phyloP scores from a whole-genome alignment of 176 grass and related monocot genomes.

The Dendrocalamus sinicus region DNA sequence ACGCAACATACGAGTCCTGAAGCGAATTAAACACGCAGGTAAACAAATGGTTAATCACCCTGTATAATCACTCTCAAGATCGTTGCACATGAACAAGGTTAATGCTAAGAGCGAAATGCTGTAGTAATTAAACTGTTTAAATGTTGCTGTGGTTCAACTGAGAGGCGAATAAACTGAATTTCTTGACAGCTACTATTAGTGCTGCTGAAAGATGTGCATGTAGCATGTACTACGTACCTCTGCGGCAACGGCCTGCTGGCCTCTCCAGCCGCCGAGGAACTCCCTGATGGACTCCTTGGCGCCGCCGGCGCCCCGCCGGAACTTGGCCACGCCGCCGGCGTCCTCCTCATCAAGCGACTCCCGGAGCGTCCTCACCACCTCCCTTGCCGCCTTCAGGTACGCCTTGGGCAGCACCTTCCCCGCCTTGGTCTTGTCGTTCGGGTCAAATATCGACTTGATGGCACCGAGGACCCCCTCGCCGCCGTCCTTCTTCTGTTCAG shows the following conservation, averaged over 20 bases:
- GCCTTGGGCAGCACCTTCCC: constrained; percentile 85
- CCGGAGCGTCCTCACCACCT: constrained; percentile 85
- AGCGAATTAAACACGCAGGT: neutral
- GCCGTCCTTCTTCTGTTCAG: constrained; percentile 39
- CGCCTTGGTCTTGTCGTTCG: constrained; percentile 77
- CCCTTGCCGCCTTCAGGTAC: constrained; percentile 91
- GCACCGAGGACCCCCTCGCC: constrained; percentile 54
- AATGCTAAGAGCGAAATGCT: neutral
- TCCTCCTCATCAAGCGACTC: constrained; percentile 76
- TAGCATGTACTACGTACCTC: neutral
- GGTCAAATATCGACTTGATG: constrained; percentile 86
- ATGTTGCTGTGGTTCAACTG: no score
- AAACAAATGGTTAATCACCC: neutral
- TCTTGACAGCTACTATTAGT: neutral
- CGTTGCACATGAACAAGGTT: neutral
- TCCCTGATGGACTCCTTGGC: constrained; percentile 76
- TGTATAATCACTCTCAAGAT: neutral
- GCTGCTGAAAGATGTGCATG: neutral
- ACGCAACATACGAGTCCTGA: constrained; percentile 80
- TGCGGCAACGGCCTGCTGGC: no score
- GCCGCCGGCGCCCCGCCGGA: constrained; percentile 76
- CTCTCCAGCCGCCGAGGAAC: no score
- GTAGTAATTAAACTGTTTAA: no score
- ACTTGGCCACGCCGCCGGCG: constrained; percentile 66
- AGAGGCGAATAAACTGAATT: neutral